phyloP scores from a whole-genome alignment of 2,329 filamentous ascomycete genomes.

The Chaetomium sp. region DNA sequence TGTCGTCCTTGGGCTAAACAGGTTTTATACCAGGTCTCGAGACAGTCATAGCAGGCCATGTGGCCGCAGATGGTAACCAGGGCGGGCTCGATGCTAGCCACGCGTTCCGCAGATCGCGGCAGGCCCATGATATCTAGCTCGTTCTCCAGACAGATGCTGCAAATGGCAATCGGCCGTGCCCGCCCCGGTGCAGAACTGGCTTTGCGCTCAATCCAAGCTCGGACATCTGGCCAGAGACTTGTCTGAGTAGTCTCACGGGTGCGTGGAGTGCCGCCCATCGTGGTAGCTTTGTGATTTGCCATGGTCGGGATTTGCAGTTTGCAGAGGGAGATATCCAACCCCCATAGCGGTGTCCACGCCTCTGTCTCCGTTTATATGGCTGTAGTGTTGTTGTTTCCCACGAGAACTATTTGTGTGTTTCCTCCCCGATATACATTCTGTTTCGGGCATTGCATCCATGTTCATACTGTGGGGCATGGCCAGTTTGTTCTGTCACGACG shows the following conservation, averaged over 20 bases:
- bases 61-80: not conserved
- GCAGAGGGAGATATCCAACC: no score
- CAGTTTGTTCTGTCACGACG: no score
- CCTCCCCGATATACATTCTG: not conserved
- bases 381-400: no score
- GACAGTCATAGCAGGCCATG: not conserved
- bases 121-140: not conserved
- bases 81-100: not conserved
- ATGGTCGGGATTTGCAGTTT: not conserved
- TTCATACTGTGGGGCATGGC: not conserved
- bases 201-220: not conserved
- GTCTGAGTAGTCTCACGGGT: not conserved
- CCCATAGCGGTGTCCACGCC: not conserved
- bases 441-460: not conserved
- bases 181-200: not conserved
- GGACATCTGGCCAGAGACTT: not conserved
- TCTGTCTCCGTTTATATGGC: not conserved
- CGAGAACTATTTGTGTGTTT: no score
- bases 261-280: no score
- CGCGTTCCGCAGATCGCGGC: not conserved
- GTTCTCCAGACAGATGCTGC: not conserved
- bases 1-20: not conserved
- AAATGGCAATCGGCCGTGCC: not conserved
- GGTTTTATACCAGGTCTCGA: not conserved
- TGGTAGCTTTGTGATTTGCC: no score